phyloP scores from a whole-genome alignment of 2,329 filamentous ascomycete species.

The Aspergillus sp. region DNA sequence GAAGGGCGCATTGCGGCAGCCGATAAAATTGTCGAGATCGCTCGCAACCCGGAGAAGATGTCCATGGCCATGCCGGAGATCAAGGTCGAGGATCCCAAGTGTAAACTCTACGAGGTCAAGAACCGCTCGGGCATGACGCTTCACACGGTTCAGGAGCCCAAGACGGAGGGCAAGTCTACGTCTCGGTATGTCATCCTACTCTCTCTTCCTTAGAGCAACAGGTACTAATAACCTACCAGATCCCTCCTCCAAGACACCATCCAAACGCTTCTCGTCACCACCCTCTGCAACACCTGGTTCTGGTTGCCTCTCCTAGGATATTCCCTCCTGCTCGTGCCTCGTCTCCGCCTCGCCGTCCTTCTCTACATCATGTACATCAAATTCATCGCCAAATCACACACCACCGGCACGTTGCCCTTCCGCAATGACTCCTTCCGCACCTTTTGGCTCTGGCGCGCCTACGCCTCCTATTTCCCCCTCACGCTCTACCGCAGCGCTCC shows the following conservation, averaged over 20 bases:
- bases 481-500: conserved; percentile 73
- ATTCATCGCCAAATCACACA: conserved; percentile 68
- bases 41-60: conserved; percentile 17
- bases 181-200: conserved; percentile 10
- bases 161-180: neutral
- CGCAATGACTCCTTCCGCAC: conserved; percentile 71
- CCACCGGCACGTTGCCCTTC: conserved; percentile 65
- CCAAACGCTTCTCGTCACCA: conserved; percentile 14
- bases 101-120: conserved; percentile 12
- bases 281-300: conserved; percentile 21
- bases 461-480: conserved; percentile 80
- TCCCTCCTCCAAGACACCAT: conserved; percentile 8
- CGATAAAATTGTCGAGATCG: conserved; percentile 23
- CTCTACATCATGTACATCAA: conserved; percentile 72
- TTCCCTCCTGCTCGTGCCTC: conserved; percentile 74
- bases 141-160: conserved; percentile 4
- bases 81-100: conserved; percentile 5
- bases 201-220: no score
- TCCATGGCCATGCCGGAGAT: conserved; percentile 17
- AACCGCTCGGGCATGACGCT: conserved; percentile 15
- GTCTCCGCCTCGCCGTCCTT: conserved; percentile 69
- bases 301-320: conserved; percentile 70
- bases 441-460: conserved; percentile 72
- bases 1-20: conserved; percentile 19
- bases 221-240: neutral